Percentiles rank a stretch among this genome's conserved stretches.
Evolutionary conservation across 2,329 filamentous ascomycete species (phyloP).

Genomic region (Fusarium nematophilum): DNA sequence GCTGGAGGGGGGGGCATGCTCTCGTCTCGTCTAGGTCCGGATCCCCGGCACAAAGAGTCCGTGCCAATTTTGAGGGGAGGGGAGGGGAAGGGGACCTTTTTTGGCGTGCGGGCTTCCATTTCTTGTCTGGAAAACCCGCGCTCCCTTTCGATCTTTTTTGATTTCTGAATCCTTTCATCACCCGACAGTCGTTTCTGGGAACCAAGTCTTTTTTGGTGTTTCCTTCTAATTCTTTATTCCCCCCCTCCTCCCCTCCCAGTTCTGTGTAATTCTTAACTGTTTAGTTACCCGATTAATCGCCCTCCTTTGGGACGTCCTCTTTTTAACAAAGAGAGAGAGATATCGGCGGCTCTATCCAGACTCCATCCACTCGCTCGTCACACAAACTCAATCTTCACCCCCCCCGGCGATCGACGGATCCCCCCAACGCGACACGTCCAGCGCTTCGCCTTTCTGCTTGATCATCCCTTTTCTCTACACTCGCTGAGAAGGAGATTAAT

Average conservation of each 20-base stretch:
- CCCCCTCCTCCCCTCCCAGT: too few species aligned
- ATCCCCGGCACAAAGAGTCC: constrained; percentile 1
- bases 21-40: not conserved
- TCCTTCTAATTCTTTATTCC: constrained; percentile 39
- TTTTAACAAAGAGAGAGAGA: constrained; percentile 8
- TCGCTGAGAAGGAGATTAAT: constrained; percentile 19
- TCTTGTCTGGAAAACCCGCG: not conserved
- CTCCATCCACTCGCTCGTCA: constrained; percentile 33
- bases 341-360: constrained; percentile 25
- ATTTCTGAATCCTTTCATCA: constrained; percentile 14
- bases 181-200: constrained; percentile 34
- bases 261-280: constrained; percentile 21
- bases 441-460: constrained; percentile 2
- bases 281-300: constrained; percentile 12
- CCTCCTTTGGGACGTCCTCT: constrained; percentile 2
- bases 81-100: too few species aligned
- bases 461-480: constrained; percentile 15
- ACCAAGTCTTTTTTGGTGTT: constrained; percentile 12
- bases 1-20: too few species aligned
- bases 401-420: constrained; percentile 25
- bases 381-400: constrained; percentile 20
- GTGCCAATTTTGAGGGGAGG: not conserved
- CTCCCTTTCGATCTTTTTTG: constrained; percentile 1
- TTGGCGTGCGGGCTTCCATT: constrained; percentile 4
- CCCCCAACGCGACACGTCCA: constrained; percentile 10